Evolutionary conservation across 371 early-diverging fungal genomes (phyloP).

Genomic region (Apophysomyces trapeziformis): DNA sequence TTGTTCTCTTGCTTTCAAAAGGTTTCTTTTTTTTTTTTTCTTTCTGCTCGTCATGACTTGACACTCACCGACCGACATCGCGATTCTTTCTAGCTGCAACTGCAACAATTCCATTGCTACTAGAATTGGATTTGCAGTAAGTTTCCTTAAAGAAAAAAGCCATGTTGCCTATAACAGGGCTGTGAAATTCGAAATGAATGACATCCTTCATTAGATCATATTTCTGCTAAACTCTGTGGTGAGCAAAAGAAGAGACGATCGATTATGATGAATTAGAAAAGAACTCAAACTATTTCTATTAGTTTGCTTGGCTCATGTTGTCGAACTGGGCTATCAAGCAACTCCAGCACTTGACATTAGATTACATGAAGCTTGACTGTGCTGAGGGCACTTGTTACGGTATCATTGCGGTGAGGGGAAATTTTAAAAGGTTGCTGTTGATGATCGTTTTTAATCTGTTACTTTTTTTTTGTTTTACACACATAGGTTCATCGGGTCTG

Average conservation of each 20-base stretch:
- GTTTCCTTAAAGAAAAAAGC: not conserved
- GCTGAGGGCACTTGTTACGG: slow-evolving; percentile 82
- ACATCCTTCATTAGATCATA: slow-evolving; percentile 39
- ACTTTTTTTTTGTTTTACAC: not conserved
- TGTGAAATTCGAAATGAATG: not conserved
- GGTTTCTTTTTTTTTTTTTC: slow-evolving; percentile 3
- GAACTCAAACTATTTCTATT: not conserved
- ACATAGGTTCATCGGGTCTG: slow-evolving; percentile 77
- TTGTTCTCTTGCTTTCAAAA: slow-evolving; percentile 51
- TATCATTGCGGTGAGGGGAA: slow-evolving; percentile 63
- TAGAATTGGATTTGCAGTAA: slow-evolving; percentile 62
- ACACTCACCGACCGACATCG: not conserved
- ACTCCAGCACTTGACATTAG: slow-evolving; percentile 67
- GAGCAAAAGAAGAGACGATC: slow-evolving; percentile 25
- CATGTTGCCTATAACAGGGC: too few species aligned
- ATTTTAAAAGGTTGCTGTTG: not conserved
- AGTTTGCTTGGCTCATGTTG: slow-evolving; percentile 69
- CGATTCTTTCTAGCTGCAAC: slow-evolving; percentile 31
- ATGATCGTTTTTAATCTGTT: not conserved
- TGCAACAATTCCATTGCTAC: slow-evolving; percentile 59
- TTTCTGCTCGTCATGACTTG: not conserved
- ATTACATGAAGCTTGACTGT: slow-evolving; percentile 80
- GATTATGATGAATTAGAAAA: too few species aligned
- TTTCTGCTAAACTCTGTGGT: slow-evolving; percentile 70
- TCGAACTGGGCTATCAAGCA: slow-evolving; percentile 82